These are phyloP conservation scores for Rhododendron molle DNA, from an alignment of 148 eudicot genomes.

Conservation along the genomic window DNA sequence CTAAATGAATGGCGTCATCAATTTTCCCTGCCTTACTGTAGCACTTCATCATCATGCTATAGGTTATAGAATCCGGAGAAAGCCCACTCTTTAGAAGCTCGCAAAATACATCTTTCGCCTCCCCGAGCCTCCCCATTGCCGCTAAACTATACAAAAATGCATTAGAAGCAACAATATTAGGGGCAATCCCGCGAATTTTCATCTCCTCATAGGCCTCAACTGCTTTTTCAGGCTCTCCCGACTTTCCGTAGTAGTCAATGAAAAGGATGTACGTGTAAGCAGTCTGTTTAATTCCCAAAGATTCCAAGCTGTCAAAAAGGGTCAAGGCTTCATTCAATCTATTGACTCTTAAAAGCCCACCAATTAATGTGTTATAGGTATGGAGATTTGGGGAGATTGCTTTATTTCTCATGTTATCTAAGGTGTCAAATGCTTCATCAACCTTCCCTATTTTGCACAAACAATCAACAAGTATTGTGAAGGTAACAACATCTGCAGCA, in stretches of 20 bases:
- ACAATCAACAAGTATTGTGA: constrained; percentile 69
- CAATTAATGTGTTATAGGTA: constrained; percentile 76
- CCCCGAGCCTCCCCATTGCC: constrained; percentile 66
- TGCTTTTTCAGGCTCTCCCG: constrained; percentile 66
- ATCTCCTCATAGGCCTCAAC: constrained; percentile 71
- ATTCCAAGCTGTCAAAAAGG: constrained; percentile 49
- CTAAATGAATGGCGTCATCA: constrained; percentile 66
- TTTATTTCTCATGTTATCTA: constrained; percentile 53
- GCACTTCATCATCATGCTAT: constrained; percentile 95
- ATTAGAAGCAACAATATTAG: constrained; percentile 78
- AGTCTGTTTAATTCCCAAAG: constrained; percentile 43
- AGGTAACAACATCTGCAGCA: constrained; percentile 73
- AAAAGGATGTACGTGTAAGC: constrained; percentile 75
- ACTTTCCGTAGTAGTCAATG: constrained; percentile 86
- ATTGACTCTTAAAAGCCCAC: constrained; percentile 64
- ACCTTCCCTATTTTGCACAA: constrained; percentile 68
- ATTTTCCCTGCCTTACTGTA: constrained; percentile 72
- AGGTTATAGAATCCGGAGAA: constrained; percentile 83
- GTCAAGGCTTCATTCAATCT: constrained; percentile 65
- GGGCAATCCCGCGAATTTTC: constrained; percentile 69
- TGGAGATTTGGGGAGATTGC: constrained; percentile 76
- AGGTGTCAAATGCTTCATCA: constrained; percentile 51
- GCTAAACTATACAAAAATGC: constrained; percentile 82
- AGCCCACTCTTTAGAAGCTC: constrained; percentile 64
- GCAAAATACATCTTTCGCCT: constrained; percentile 63